Conservation (phyloP, 305 asterid genomes). For the Solanum hybrid region DNA sequence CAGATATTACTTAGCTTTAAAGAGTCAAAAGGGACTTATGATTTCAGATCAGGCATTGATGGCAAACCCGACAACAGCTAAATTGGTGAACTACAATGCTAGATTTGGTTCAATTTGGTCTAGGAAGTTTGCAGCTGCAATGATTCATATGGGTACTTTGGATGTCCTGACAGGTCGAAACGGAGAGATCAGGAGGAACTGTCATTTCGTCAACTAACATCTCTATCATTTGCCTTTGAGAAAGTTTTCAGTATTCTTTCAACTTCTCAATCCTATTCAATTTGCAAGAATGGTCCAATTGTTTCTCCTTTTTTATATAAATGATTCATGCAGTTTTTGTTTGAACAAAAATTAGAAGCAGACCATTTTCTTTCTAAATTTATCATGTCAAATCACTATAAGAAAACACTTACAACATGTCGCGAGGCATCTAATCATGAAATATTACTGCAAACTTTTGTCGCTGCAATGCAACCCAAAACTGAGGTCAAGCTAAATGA, state of each 20-base stretch:
- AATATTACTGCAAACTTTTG: no score
- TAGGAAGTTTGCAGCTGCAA: slow-evolving; percentile 42
- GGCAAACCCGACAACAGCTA: slow-evolving; percentile 28
- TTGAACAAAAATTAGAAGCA: no score
- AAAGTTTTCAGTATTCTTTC: neutral
- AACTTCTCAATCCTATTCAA: neutral
- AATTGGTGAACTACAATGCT: slow-evolving; percentile 23
- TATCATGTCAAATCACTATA: no score
- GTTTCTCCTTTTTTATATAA: neutral
- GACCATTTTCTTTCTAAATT: no score
- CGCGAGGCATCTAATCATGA: no score
- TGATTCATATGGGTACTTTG: slow-evolving; percentile 44
- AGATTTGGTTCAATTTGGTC: slow-evolving; percentile 23
- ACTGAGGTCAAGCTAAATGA: no score
- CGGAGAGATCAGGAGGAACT: slow-evolving; percentile 48
- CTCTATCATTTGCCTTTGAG: neutral
- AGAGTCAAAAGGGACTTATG: slow-evolving; percentile 22
- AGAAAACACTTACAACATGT: no score
- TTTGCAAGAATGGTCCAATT: neutral
- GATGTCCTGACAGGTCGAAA: slow-evolving; percentile 36
- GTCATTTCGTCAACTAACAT: slow-evolving; percentile 16
- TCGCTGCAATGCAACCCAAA: no score
- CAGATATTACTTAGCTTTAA: slow-evolving; percentile 31
- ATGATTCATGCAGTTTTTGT: neutral
- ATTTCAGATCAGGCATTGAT: slow-evolving; percentile 32